Conservation (phyloP, 345 rosid genomes). For the Reutealis trisperma region DNA sequence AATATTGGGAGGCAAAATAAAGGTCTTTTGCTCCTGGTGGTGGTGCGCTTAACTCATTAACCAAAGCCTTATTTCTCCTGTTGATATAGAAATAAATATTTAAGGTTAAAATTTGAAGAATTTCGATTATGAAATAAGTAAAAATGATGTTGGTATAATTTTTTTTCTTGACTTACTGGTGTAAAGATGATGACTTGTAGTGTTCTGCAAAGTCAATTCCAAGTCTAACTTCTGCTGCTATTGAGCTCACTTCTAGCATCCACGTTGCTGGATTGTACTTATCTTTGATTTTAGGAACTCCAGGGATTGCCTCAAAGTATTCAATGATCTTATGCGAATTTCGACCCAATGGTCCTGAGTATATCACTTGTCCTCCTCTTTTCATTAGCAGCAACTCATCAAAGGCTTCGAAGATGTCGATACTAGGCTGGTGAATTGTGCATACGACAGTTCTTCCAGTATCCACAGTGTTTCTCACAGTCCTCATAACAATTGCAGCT, state of each 20-base stretch:
- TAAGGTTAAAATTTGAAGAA: background rate
- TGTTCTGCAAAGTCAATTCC: constrained; percentile 73
- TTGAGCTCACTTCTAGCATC: constrained; percentile 92
- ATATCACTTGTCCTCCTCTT: constrained; percentile 86
- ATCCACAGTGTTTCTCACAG: constrained; percentile 89
- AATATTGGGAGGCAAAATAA: constrained; percentile 29
- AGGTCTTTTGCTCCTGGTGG: constrained; percentile 41
- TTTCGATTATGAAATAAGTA: background rate
- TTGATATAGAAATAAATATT: background rate
- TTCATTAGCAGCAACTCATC: constrained; percentile 81
- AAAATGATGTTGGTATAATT: background rate
- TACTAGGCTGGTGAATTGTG: constrained; percentile 88
- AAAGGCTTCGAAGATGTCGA: constrained; percentile 86
- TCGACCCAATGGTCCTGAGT: constrained; percentile 66
- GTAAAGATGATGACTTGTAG: constrained; percentile 55
- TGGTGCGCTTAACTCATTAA: constrained; percentile 32
- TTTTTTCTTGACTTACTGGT: constrained; percentile 47
- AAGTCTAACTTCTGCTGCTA: constrained; percentile 64
- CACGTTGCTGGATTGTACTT: constrained; percentile 86
- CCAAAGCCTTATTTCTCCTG: constrained; percentile 37
- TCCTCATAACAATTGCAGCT: constrained; percentile 90
- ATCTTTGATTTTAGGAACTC: constrained; percentile 61
- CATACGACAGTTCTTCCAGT: constrained; percentile 89
- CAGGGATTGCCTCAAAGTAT: constrained; percentile 73
- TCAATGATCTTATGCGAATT: constrained; percentile 68